Evolutionary conservation across 805 yeast genomes (phyloP), one percentile per base, ranked within the genome.

Genomic region (Komagataella ulmi): DNA sequence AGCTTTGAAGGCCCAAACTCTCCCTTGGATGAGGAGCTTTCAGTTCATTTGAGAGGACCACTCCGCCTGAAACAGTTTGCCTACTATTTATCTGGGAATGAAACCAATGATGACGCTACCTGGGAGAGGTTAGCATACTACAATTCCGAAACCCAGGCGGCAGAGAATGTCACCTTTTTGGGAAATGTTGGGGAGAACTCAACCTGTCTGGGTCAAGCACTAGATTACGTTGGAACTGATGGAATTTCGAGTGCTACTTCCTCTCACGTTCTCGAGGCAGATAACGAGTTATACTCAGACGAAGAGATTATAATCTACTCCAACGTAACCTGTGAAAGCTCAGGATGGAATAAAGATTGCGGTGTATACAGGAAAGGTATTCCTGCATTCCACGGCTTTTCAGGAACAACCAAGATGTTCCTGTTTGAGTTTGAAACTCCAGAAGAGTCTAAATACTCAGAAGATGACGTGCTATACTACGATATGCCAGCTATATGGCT

Each of bases 21-120:
- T 24, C 93, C 93, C 6, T 61, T 84, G 45, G 69, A 83, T 61
- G 81, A 76, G 57, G 89, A 80, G 61, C 70, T 85, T 23, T 80
- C 88, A 3, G 88, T 85, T 14, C 93, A 85, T 62, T 78, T 85
- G 64, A 76, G 93, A 68, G 93, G 93, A 47, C 93, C 93, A 7
- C 62, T 85, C 54, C 67, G 74, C 14, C 69, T 85, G 59, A 65
- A 68, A 54, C 74, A 77, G 58, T 85, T 84, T 61, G 90, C 80
- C 4, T 80, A 69, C 57, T 85, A 81, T 61, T 71, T 72, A n/a
- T 57, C 81, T 14, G 69, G 69, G 3, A 61, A 66, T 24, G 63
- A 64, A 36, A 52, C 54, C 58, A 57, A 58, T 53, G 61, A 71
- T 40, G 63, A 73, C 18, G 71, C 73, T 21, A 68, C 68, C 44